phyloP scores from a whole-genome alignment of 2,329 filamentous ascomycete genomes.

The Lithohypha guttulata region DNA sequence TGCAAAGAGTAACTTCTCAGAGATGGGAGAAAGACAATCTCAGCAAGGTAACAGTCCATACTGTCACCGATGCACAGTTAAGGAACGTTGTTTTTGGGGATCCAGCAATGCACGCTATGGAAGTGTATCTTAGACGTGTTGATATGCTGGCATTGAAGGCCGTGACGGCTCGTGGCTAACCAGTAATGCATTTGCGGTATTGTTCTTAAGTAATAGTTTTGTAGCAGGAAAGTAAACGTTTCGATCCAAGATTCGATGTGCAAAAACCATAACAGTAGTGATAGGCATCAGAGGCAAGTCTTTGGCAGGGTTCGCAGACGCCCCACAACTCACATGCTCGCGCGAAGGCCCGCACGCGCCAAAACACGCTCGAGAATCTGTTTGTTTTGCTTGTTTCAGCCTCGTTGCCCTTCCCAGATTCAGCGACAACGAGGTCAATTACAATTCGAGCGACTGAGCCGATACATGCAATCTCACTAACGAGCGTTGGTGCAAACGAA shows the following conservation, averaged over 20 bases:
- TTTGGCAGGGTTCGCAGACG: too few species aligned
- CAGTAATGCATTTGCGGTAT: background rate
- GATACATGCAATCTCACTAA: too few species aligned
- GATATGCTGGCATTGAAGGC: conserved; percentile 61
- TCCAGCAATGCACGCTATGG: conserved; percentile 70
- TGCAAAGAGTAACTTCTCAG: conserved; percentile 27
- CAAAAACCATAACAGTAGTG: too few species aligned
- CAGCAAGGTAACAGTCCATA: conserved; percentile 50
- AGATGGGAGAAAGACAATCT: conserved; percentile 24
- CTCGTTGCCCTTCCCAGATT: too few species aligned
- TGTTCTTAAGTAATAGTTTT: background rate
- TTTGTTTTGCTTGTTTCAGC: conserved; percentile 8
- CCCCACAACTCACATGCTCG: background rate
- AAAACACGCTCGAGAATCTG: background rate
- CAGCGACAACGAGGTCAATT: too few species aligned
- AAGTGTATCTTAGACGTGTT: conserved; percentile 60
- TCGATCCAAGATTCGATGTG: too few species aligned
- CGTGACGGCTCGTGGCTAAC: conserved; percentile 38
- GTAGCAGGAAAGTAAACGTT: too few species aligned
- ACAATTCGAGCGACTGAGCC: too few species aligned
- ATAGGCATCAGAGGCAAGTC: too few species aligned
- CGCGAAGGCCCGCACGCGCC: background rate
- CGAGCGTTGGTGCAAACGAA: background rate
- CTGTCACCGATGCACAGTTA: conserved; percentile 57
- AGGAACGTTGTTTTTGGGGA: conserved; percentile 69